phyloP scores from a whole-genome alignment of 2,329 filamentous ascomycete genomes.

The Verruconis gallopava region DNA sequence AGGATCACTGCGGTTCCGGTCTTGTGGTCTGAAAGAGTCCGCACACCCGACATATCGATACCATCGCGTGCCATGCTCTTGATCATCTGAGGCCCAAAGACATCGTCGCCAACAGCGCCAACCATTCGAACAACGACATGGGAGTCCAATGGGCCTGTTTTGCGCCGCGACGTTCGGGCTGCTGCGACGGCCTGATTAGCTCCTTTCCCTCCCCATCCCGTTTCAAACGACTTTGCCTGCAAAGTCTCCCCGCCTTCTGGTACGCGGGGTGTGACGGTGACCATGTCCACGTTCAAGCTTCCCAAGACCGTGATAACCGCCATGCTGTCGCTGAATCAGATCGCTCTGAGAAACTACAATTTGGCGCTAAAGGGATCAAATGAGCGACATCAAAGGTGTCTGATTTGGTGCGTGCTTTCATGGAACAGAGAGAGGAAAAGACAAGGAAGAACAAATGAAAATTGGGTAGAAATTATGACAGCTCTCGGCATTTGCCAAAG shows the following conservation, averaged over 20 bases:
- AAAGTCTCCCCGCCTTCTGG: slow-evolving; percentile 80
- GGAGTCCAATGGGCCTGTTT: slow-evolving; percentile 15
- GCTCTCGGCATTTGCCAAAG: too few relatives aligned
- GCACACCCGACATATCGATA: slow-evolving; percentile 27
- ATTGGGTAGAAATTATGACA: too few relatives aligned
- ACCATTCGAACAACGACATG: slow-evolving; percentile 32
- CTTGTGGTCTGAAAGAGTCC: slow-evolving; percentile 28
- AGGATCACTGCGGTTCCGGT: slow-evolving; percentile 37
- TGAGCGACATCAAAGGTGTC: too few relatives aligned
- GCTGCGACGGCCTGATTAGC: slow-evolving; percentile 91
- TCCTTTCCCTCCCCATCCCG: slow-evolving; percentile 81
- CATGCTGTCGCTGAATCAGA: too few relatives aligned
- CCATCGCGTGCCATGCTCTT: slow-evolving; percentile 31
- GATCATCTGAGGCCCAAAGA: slow-evolving; percentile 27
- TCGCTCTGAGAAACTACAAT: too few relatives aligned
- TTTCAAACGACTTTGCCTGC: slow-evolving; percentile 62
- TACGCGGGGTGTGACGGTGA: slow-evolving; percentile 74
- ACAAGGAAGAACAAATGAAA: too few relatives aligned
- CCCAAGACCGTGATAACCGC: slow-evolving; percentile 64
- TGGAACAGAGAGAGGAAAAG: too few relatives aligned
- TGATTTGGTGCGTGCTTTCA: too few relatives aligned
- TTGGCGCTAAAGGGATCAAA: too few relatives aligned
- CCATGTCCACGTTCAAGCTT: slow-evolving; percentile 89
- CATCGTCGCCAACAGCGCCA: slow-evolving; percentile 36
- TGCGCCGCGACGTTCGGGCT: slow-evolving; percentile 60